Base-by-base conservation (phyloP, 2,329 filamentous ascomycete genomes). In the Aspergillus novoparasiticus region DNA sequence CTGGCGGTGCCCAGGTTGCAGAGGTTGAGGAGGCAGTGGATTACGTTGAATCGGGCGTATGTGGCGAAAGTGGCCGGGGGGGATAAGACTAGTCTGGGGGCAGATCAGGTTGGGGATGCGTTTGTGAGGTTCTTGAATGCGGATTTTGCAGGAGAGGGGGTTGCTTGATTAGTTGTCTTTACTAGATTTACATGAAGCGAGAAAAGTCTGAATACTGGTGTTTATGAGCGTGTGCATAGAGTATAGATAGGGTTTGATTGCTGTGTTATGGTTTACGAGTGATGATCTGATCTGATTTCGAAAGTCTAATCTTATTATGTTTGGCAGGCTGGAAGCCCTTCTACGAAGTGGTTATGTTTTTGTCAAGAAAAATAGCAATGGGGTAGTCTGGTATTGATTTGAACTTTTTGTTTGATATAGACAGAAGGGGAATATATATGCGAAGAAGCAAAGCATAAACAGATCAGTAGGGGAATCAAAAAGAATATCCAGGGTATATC, bases 51-150 rank as follows among this genome's bases (percentile, higher is more conserved):
- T 63, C 69, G 81, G 54, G 72, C 72, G 32, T 80, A 79, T 71
- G 69, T 78, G 34, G 75, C 72, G 4, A 36, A 16, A 16, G 14
- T 36, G 14, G 34, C 34, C 4, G 32, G 32, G 34, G 71, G 72
- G 50, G 66, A 65, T 50, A 71, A 74, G 57, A 74, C 77, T 11
- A 69, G 69, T 10, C 64, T 81, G 58, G 67, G 66, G 16, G 58
- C 67, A 54, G 76, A 76, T 23, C 74, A 79, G 64, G 72, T 81
- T 16, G 74, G 73, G 1, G 78, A 80, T 72, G 79, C 79, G 8
- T 83, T 83, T 76, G 78, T 82, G 60, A 71, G 77, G 59, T 82
- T 81, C 69, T 68, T 83, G 64, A 81, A 81, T 70, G 75, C 73
- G 30, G 79, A 80, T 58, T 79, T 81, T 69, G 76, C 73, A 45